Evolutionary conservation across 2,329 filamentous ascomycete genomes (phyloP), one percentile per base, ranked within the genome.

Genomic region (Talaromyces sp.): DNA sequence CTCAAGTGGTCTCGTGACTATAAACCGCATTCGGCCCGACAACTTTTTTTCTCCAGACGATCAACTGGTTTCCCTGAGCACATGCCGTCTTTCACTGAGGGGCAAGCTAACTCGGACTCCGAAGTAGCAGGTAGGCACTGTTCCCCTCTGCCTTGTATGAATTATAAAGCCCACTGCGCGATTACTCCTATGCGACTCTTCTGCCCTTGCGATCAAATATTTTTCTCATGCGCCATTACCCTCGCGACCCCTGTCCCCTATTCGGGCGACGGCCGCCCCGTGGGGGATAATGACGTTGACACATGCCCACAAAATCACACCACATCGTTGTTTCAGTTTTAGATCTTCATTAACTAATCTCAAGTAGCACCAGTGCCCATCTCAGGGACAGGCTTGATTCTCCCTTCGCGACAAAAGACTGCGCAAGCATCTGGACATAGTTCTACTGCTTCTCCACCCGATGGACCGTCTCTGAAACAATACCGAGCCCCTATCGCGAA

Each of bases 81-180:
- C 52, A 69, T 68, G 65, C 67, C 67, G 49, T 68, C 66, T 47
- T 59, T 68, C 59, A 60, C 64, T 54, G 65, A 68, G 52, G 56
- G 63, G 44, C 57, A 58, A 48, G 50, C 45, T 50, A 58, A 60
- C 44, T 50, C 54, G 24, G 61, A 57, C 37, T 50, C 57, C 51
- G 62, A 65, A 50, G 52, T 56, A 58, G 60, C 65, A 67, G 68
- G 68, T 70, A 69, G 63, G 68, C 60, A 39, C 27, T 40, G 42
- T 39, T 48, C 39, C 33, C 32, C 39, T 50, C 40, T 39, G n/a
- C 43, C 30, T 43, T 33, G 35, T 58, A 56, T 52, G 53, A 48
- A 54, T 40, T 37, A 52, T 51, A 52, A 44, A 46, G 44, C 47
- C 29, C 45, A 55, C 47, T 49, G 35, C 48, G 49, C 35, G 40